These are phyloP conservation scores for Lachnellula subtilissima DNA, from an alignment of 2,329 filamentous ascomycete species.

Conservation along the genomic window DNA sequence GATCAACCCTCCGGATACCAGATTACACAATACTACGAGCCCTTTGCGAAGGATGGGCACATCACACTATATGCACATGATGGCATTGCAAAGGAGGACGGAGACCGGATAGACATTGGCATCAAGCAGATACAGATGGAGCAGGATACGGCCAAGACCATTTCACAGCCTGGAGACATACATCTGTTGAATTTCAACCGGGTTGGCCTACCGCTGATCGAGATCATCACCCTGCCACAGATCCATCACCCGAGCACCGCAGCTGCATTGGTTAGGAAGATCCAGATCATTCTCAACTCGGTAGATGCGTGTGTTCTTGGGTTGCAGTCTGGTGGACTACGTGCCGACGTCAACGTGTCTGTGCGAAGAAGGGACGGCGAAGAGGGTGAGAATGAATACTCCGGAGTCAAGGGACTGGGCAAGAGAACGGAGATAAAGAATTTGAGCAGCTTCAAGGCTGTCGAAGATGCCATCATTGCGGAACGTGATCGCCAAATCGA, in stretches of 20 bases:
- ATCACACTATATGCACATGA: slow-evolving; percentile 70
- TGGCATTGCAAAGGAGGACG: slow-evolving; percentile 72
- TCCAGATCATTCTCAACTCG: slow-evolving; percentile 73
- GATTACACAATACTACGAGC: slow-evolving; percentile 91
- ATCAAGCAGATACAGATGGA: slow-evolving; percentile 97
- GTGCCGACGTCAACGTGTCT: slow-evolving; percentile 94
- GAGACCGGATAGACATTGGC: slow-evolving; percentile 64
- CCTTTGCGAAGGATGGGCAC: slow-evolving; percentile 63
- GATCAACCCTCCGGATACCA: slow-evolving; percentile 96
- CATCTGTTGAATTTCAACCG: slow-evolving; percentile 92
- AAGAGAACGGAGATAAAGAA: slow-evolving; percentile 98
- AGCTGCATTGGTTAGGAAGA: slow-evolving; percentile 81
- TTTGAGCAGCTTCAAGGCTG: slow-evolving; percentile 85
- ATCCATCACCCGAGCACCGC: slow-evolving; percentile 85
- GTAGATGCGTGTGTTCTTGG: slow-evolving; percentile 84
- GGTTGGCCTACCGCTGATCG: slow-evolving; percentile 83
- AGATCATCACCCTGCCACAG: slow-evolving; percentile 89
- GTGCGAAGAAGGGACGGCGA: slow-evolving; percentile 51
- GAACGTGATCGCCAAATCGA: slow-evolving; percentile 85
- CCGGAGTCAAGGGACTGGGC: slow-evolving; percentile 61
- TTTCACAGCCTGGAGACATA: slow-evolving; percentile 66
- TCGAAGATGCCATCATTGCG: slow-evolving; percentile 89
- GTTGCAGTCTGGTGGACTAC: slow-evolving; percentile 87
- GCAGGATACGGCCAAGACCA: slow-evolving; percentile 94
- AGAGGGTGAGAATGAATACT: slow-evolving; percentile 43